A percentile compares a stretch with the other conserved stretches of the same genome.
phyloP scores from a whole-genome alignment of 441 rosid species.

The Biscutella auriculata region DNA sequence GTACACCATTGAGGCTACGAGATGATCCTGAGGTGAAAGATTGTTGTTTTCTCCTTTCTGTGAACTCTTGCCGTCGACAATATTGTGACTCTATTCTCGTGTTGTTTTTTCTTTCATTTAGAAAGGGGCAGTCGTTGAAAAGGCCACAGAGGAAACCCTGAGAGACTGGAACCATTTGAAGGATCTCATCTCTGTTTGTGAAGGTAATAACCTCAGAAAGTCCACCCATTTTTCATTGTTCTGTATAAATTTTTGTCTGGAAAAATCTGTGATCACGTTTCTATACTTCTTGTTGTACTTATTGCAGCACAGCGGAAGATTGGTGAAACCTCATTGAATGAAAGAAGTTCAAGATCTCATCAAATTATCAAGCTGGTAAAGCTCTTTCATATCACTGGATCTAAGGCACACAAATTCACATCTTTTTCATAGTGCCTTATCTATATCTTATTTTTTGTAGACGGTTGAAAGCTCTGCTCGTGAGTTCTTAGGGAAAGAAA shows the following conservation, averaged over 20 bases:
- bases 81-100: not conserved
- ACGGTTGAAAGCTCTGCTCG: slow-evolving; percentile 78
- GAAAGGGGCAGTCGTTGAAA: slow-evolving; percentile 74
- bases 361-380: slow-evolving; percentile 72
- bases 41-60: not conserved
- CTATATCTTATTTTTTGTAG: slow-evolving; percentile 19
- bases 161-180: slow-evolving; percentile 52
- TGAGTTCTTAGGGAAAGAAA: slow-evolving; percentile 58
- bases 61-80: not conserved
- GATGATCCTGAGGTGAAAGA: slow-evolving; percentile 79
- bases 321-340: slow-evolving; percentile 75
- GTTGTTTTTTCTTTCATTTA: slow-evolving; percentile 17
- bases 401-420: not conserved
- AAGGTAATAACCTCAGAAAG: slow-evolving; percentile 25
- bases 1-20: slow-evolving; percentile 60
- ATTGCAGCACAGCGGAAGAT: slow-evolving; percentile 61
- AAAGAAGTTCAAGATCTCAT: slow-evolving; percentile 88
- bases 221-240: no score
- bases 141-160: slow-evolving; percentile 42
- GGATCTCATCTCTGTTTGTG: slow-evolving; percentile 56
- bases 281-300: not conserved
- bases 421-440: not conserved
- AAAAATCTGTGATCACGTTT: not conserved
- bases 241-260: not conserved
- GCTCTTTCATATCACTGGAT: slow-evolving; percentile 8